Percentiles rank a stretch among this genome's conserved stretches.
Conservation (phyloP, 1,284 basidiomycete genomes). For the Bjerkandera adusta region DNA sequence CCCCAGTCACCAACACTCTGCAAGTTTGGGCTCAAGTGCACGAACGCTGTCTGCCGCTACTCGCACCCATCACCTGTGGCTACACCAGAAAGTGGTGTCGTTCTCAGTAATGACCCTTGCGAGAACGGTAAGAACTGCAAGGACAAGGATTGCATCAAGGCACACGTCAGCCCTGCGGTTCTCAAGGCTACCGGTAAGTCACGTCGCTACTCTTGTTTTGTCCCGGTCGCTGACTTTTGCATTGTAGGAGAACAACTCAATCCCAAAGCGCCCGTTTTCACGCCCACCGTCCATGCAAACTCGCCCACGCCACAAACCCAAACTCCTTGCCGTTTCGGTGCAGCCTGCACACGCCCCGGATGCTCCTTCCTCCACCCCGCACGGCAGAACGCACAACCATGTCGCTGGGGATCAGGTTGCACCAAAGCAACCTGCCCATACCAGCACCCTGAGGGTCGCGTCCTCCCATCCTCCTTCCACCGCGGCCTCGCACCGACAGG, state of each 20-base stretch:
- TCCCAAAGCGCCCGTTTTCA: constrained; percentile 26
- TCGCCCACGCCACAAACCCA: constrained; percentile 24
- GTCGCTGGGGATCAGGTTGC: constrained; percentile 76
- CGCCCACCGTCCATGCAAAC: constrained; percentile 27
- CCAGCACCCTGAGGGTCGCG: constrained; percentile 75
- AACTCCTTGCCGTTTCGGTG: constrained; percentile 72
- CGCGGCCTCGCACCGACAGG: constrained; percentile 62
- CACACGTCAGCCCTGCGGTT: constrained; percentile 84
- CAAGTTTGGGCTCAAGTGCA: constrained; percentile 88
- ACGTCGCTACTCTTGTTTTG: neutral
- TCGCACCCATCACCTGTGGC: constrained; percentile 93
- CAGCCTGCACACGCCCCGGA: constrained; percentile 68
- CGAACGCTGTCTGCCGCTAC: constrained; percentile 82
- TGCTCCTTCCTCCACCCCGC: constrained; percentile 72
- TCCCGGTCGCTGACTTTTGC: neutral
- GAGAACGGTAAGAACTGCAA: constrained; percentile 83
- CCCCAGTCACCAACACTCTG: constrained; percentile 85
- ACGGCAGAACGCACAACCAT: constrained; percentile 44
- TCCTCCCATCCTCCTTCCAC: constrained; percentile 73
- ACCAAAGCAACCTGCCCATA: constrained; percentile 74
- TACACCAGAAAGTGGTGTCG: constrained; percentile 88
- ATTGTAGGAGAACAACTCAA: constrained; percentile 40
- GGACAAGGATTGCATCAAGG: constrained; percentile 88
- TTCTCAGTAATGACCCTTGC: constrained; percentile 88
- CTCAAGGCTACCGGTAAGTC: constrained; percentile 56